Evolutionary conservation across 2,329 filamentous ascomycete species (phyloP).

Genomic region (Colletotrichum euphorbiae): DNA sequence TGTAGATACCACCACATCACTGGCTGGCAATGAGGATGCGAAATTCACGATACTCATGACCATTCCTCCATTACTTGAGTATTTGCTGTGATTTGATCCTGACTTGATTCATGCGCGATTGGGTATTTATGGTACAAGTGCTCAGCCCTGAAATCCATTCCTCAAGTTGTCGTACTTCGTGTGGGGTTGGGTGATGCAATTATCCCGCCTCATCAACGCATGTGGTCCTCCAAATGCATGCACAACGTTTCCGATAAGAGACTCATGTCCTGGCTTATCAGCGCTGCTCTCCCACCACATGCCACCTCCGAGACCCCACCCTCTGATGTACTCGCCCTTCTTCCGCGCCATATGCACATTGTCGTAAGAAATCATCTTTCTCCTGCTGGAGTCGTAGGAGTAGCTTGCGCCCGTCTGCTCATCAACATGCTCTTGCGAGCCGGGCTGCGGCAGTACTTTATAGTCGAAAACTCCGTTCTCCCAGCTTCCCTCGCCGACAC

Average conservation of each 20-base stretch:
- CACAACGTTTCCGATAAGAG: constrained; percentile 76
- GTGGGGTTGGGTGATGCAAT: constrained; percentile 72
- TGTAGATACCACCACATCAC: constrained; percentile 54
- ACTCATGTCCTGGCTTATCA: constrained; percentile 74
- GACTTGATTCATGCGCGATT: neutral
- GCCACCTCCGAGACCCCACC: constrained; percentile 79
- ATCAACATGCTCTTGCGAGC: constrained; percentile 74
- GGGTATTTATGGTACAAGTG: no score
- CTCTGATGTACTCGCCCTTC: constrained; percentile 80
- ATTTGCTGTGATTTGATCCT: neutral
- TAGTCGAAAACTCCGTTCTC: constrained; percentile 90
- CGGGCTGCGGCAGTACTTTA: constrained; percentile 81
- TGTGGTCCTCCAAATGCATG: constrained; percentile 65
- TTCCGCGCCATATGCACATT: constrained; percentile 72
- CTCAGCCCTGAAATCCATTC: constrained; percentile 57
- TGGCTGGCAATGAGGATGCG: constrained; percentile 43
- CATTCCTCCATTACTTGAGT: constrained; percentile 3
- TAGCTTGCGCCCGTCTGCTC: constrained; percentile 75
- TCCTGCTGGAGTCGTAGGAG: constrained; percentile 74
- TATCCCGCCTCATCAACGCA: constrained; percentile 63
- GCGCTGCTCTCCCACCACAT: constrained; percentile 98
- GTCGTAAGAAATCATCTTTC: constrained; percentile 83
- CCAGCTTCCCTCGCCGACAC: constrained; percentile 84
- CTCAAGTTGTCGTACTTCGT: constrained; percentile 79
- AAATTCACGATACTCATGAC: constrained; percentile 38